A percentile compares a stretch with the other conserved stretches of the same genome.
Conservation (phyloP, 2,329 filamentous ascomycete species). For the Keithomyces neogunnii region DNA sequence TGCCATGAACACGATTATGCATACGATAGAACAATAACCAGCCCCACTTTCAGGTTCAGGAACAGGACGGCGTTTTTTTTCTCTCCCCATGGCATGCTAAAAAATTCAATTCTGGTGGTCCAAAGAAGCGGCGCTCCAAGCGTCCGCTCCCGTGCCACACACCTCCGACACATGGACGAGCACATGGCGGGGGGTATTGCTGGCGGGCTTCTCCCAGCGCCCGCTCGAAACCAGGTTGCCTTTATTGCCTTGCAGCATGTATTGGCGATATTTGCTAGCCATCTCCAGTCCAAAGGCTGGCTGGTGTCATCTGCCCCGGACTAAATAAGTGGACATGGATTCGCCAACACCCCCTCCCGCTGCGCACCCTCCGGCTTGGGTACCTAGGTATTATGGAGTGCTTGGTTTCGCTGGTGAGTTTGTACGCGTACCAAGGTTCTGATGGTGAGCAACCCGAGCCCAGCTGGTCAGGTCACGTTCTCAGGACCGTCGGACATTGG, state of each 20-base stretch:
- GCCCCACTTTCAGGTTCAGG: not conserved
- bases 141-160: not conserved
- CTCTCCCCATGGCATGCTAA: not conserved
- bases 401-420: not conserved
- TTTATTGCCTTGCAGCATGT: too few relatives aligned
- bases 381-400: too few relatives aligned
- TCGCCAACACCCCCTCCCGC: not conserved
- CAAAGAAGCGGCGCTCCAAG: not conserved
- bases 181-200: too few relatives aligned
- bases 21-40: too few relatives aligned
- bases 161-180: not conserved
- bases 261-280: too few relatives aligned
- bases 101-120: not conserved
- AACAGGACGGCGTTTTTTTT: not conserved
- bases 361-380: not conserved
- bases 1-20: too few relatives aligned
- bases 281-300: not conserved
- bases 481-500: slow-evolving; percentile 1
- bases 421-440: not conserved
- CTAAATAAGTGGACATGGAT: not conserved
- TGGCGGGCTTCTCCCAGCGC: too few relatives aligned
- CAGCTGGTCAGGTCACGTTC: not conserved
- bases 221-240: too few relatives aligned
- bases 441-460: not conserved
- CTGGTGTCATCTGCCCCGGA: not conserved